Base-by-base conservation (phyloP, 805 yeast genomes). In the Starmerella stigmatis region DNA sequence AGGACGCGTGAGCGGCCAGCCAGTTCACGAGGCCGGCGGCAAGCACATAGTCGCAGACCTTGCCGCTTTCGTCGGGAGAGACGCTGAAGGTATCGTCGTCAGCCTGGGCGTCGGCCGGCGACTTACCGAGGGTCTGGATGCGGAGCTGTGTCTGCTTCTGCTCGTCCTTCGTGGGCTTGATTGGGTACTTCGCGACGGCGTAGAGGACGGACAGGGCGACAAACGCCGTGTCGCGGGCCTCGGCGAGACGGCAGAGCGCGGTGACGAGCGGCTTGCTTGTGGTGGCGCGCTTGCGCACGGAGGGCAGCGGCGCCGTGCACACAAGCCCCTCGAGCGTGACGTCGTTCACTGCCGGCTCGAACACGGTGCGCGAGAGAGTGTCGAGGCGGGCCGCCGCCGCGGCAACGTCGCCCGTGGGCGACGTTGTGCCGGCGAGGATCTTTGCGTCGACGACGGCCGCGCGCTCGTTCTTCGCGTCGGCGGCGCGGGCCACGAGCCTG, bases 311-410 rank as follows among this genome's bases (percentile, higher is more conserved):
- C 9, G 66, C 56, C 4, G 69, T 58, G 44, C 63, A 59, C 3
- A 67, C 65, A 16, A 66, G 58, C 1, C 67, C 68, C 47, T 66
- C 70, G 13, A 63, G 39, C 2, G 64, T 59, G n/a, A 46, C 46
- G 15, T 41, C 49, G 20, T 28, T 26, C 27, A 45, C n/a, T 9
- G 29, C 11, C 11, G 17, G 4, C 44, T 50, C 53, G 23, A 50
- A 49, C n/a, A 63, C 52, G 10, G 52, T 36, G 11, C 45, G 42
- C 11, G 68, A 61, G 22, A 64, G 51, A 25, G 44, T 50, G 29
- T 55, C 58, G 17, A 63, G 44, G 29, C 50, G 53, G 13, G 39
- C 42, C 7, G 50, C 50, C 9, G 54, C 55, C 13, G 43, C 46
- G 41, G 37, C 43, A 19, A 51, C 45, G 26, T 50, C 45, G n/a